Conservation (phyloP, 179 eudicot genomes). For the Beta corolliflora region DNA sequence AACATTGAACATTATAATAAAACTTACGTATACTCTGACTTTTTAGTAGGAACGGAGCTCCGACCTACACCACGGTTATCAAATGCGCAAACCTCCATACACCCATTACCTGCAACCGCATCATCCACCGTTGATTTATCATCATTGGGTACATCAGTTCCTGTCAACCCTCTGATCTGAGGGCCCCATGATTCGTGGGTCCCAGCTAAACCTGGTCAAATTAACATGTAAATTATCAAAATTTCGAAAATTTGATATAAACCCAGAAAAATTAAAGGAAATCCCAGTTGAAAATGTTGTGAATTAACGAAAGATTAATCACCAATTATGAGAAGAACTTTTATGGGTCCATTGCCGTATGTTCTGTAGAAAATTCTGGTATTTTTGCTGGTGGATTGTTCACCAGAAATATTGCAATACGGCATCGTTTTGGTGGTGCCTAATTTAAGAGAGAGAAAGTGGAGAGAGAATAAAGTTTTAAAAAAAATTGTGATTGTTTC, state of each 20-base stretch:
- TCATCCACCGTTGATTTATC: slow-evolving; percentile 40
- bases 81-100: slow-evolving; percentile 85
- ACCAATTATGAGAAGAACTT: slow-evolving; percentile 89
- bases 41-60: slow-evolving; percentile 72
- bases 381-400: slow-evolving; percentile 35
- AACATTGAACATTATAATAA: no score
- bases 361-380: slow-evolving; percentile 70
- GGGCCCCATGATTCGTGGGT: slow-evolving; percentile 96
- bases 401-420: slow-evolving; percentile 58
- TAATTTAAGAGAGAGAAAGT: slow-evolving; percentile 16
- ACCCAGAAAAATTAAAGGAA: neutral
- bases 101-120: slow-evolving; percentile 35
- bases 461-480: neutral
- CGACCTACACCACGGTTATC: slow-evolving; percentile 97
- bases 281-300: neutral
- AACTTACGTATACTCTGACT: slow-evolving; percentile 84
- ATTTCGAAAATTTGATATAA: slow-evolving; percentile 3
- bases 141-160: slow-evolving; percentile 68
- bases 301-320: neutral
- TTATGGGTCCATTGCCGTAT: slow-evolving; percentile 78
- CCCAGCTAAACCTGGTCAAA: slow-evolving; percentile 79
- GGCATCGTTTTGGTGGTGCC: slow-evolving; percentile 56
- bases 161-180: slow-evolving; percentile 75
- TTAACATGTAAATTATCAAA: slow-evolving; percentile 15
- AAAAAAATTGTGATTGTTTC: neutral